Percentiles rank a stretch among this genome's conserved stretches.
Evolutionary conservation across 805 yeast species (phyloP).

Genomic region (Saccharomyces kudriavzevii): DNA sequence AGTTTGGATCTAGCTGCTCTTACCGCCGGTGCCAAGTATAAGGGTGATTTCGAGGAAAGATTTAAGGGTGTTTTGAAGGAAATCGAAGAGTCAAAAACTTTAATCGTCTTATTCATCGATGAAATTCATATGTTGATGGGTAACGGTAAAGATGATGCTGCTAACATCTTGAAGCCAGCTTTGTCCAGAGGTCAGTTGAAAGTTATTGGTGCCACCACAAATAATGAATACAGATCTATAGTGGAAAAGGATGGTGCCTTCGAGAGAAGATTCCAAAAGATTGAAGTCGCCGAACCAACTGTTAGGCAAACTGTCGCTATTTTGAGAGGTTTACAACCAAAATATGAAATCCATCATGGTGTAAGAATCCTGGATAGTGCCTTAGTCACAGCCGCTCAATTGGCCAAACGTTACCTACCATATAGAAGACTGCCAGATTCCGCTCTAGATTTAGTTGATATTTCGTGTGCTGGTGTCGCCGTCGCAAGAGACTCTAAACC

Average conservation of each 20-base stretch:
- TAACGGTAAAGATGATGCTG: slow-evolving; percentile 95
- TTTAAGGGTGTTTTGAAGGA: slow-evolving; percentile 93
- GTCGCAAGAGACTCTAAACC: slow-evolving; percentile 98
- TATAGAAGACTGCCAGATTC: slow-evolving; percentile 95
- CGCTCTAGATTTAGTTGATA: slow-evolving; percentile 93
- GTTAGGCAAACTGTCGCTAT: slow-evolving; percentile 90
- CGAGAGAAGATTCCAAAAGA: slow-evolving; percentile 95
- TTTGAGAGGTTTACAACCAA: slow-evolving; percentile 89
- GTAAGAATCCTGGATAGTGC: slow-evolving; percentile 94
- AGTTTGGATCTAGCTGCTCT: slow-evolving; percentile 92
- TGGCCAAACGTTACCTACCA: slow-evolving; percentile 89
- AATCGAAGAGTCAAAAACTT: slow-evolving; percentile 75
- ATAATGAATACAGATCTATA: slow-evolving; percentile 85
- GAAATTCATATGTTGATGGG: slow-evolving; percentile 99
- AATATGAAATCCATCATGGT: slow-evolving; percentile 95
- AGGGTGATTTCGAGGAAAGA: slow-evolving; percentile 98
- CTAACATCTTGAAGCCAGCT: slow-evolving; percentile 93
- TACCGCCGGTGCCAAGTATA: slow-evolving; percentile 97
- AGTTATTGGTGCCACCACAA: slow-evolving; percentile 97
- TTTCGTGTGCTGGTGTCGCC: slow-evolving; percentile 93
- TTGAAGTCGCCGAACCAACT: slow-evolving; percentile 92
- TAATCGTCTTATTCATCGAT: slow-evolving; percentile 88
- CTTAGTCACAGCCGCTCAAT: slow-evolving; percentile 84
- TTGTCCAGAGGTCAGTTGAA: slow-evolving; percentile 93
- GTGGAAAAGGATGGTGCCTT: slow-evolving; percentile 97